Percentiles rank a stretch among this genome's conserved stretches.
These are phyloP conservation scores for Pseudotsuga menziesii DNA, from an alignment of 75 land plant species.

Conservation along the genomic window DNA sequence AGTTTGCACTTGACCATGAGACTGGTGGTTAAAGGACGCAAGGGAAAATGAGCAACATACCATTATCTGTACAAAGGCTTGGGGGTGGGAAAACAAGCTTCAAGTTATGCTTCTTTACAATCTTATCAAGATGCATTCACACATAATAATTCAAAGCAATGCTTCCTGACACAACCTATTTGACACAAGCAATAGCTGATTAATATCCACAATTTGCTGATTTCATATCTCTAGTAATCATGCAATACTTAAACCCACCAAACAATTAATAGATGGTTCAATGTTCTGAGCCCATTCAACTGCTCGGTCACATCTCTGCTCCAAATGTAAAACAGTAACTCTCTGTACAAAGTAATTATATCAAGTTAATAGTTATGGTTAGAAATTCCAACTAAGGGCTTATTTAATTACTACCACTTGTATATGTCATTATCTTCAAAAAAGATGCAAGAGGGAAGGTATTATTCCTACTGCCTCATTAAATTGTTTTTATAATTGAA, in stretches of 20 bases:
- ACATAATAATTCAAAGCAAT: conserved; percentile 94
- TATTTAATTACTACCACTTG: neutral
- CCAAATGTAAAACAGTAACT: conserved; percentile 91
- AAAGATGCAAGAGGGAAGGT: neutral
- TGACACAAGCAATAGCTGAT: conserved; percentile 4
- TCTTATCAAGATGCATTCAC: conserved; percentile 49
- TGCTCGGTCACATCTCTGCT: conserved; percentile 89
- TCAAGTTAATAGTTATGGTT: neutral
- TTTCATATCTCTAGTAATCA: neutral
- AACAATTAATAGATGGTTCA: conserved; percentile 63
- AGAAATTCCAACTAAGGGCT: neutral
- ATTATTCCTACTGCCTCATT: neutral
- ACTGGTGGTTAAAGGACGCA: neutral
- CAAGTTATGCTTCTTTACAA: conserved; percentile 56
- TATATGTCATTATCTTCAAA: neutral
- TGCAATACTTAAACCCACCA: conserved; percentile 39
- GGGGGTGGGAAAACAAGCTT: conserved; percentile 92
- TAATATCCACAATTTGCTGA: neutral
- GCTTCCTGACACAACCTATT: conserved; percentile 92
- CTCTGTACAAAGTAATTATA: conserved; percentile 37
- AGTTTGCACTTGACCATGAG: neutral
- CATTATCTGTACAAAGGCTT: conserved; percentile 96
- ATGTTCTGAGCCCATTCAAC: conserved; percentile 85
- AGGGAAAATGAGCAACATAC: conserved; percentile 27
- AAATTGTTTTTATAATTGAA: neutral